These are phyloP conservation scores for Paxillus ammoniavirescens DNA, from an alignment of 768 basidiomycete genomes.

Conservation along the genomic window DNA sequence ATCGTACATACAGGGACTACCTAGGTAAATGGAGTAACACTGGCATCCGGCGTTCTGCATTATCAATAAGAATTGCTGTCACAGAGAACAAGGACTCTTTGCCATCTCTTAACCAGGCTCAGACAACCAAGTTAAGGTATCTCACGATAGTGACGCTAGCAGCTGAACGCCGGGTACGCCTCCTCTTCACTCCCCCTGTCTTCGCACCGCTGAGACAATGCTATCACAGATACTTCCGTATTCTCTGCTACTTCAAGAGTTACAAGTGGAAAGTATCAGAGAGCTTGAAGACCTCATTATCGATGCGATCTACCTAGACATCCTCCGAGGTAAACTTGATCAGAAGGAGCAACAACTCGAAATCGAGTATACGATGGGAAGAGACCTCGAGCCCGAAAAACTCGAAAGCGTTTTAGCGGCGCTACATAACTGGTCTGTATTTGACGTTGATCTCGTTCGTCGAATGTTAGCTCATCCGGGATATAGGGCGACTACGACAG, in stretches of 20 bases:
- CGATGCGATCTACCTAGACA: constrained; percentile 90
- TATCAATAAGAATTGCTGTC: constrained; percentile 6
- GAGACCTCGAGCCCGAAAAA: constrained; percentile 82
- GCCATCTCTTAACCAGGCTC: constrained; percentile 68
- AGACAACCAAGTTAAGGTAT: constrained; percentile 88
- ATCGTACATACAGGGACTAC: constrained; percentile 85
- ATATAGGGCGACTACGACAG: constrained; percentile 67
- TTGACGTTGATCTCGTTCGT: background rate
- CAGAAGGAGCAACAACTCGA: constrained; percentile 89
- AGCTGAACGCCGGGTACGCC: constrained; percentile 67
- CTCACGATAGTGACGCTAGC: constrained; percentile 88
- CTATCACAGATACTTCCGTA: constrained; percentile 76
- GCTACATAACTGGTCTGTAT: constrained; percentile 62
- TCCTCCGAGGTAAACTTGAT: constrained; percentile 89
- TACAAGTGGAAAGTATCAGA: constrained; percentile 78
- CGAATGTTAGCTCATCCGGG: constrained; percentile 3
- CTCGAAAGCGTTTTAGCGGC: constrained; percentile 59
- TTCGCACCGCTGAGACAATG: background rate
- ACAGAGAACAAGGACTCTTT: constrained; percentile 64
- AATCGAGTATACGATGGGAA: constrained; percentile 89
- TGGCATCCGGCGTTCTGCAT: background rate
- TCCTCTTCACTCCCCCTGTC: background rate
- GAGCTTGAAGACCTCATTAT: constrained; percentile 97
- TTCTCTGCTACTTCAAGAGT: constrained; percentile 58
- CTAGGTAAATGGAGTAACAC: constrained; percentile 48